Base-by-base conservation (phyloP, 495 filamentous ascomycete genomes). In the Usnea hakonensis region DNA sequence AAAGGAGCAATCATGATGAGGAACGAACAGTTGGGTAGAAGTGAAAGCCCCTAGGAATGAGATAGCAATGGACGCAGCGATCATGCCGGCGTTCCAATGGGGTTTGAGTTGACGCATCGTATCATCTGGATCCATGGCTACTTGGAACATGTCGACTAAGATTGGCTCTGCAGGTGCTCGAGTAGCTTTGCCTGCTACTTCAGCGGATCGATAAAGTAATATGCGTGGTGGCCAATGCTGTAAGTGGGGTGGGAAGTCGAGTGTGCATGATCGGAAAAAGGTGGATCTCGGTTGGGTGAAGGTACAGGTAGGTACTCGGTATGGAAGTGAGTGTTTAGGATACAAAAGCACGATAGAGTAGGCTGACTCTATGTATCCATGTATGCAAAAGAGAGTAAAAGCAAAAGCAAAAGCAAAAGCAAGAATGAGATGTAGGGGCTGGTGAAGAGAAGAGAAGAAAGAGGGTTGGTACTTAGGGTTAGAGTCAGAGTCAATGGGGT, bases 11-110 rank as follows among this genome's bases (percentile, higher is more conserved):
- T 14, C 5, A 1, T n/a, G 23, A 53, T 1, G 16, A n/a, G 36
- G 21, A 17, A 60, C 62, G 17, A 56, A 64, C 64, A 71, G 62
- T 57, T 71, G 69, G 8, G 69, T 71, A 41, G 69, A 71, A 13
- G 69, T 71, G 50, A 71, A 71, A 48, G 69, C 67, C 5, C 69
- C 69, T 8, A 71, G 62, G 21, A 71, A 61, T 28, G 69, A 69
- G n/a, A 71, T 64, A 23, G 64, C 64, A 43, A 69, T 69, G 50
- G 69, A 69, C 10, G 67, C 69, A 35, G 67, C 62, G 14, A 71
- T 67, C 64, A 71, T 63, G 17, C 67, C 61, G 8, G 41, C 46
- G 54, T 69, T 68, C 69, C 69, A 69, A 26, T 64, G 62, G 30
- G 64, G 67, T 10, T 65, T 55, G 14, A 71, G 56, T 59, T 59